phyloP scores from a whole-genome alignment of 1,284 basidiomycete species.

The Chondrostereum purpureum region DNA sequence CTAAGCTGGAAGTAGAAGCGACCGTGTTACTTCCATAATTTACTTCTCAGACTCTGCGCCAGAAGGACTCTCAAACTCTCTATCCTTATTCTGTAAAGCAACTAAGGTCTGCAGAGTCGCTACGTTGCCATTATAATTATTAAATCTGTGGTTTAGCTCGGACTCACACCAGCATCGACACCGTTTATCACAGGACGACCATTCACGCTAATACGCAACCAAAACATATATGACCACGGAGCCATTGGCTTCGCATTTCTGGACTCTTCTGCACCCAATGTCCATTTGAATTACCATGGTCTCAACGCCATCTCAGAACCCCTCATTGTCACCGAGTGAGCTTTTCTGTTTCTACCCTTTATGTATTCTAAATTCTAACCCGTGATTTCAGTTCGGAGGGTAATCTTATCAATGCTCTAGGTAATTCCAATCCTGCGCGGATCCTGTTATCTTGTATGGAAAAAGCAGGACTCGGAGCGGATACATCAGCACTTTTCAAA shows the following conservation, averaged over 20 bases:
- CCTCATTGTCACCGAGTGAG: slow-evolving; percentile 52
- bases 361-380: not conserved
- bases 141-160: slow-evolving; percentile 38
- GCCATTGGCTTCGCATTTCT: slow-evolving; percentile 67
- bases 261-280: slow-evolving; percentile 18
- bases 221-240: slow-evolving; percentile 52
- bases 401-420: slow-evolving; percentile 66
- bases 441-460: slow-evolving; percentile 59
- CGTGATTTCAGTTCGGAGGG: slow-evolving; percentile 55
- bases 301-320: slow-evolving; percentile 45
- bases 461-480: slow-evolving; percentile 24
- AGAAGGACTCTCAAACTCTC: slow-evolving; percentile 51
- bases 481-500: slow-evolving; percentile 33
- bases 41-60: slow-evolving; percentile 59
- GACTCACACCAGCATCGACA: slow-evolving; percentile 70
- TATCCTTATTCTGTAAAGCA: slow-evolving; percentile 41
- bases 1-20: slow-evolving; percentile 32
- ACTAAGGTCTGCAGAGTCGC: slow-evolving; percentile 51
- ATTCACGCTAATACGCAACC: slow-evolving; percentile 65
- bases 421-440: slow-evolving; percentile 62
- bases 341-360: slow-evolving; percentile 7
- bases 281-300: slow-evolving; percentile 41
- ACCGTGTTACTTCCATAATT: slow-evolving; percentile 42
- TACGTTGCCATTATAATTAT: slow-evolving; percentile 8
- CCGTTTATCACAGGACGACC: slow-evolving; percentile 81